These are phyloP conservation scores for Geotrichum phurueaensis DNA, from an alignment of 1,139 yeast species.

Conservation along the genomic window DNA sequence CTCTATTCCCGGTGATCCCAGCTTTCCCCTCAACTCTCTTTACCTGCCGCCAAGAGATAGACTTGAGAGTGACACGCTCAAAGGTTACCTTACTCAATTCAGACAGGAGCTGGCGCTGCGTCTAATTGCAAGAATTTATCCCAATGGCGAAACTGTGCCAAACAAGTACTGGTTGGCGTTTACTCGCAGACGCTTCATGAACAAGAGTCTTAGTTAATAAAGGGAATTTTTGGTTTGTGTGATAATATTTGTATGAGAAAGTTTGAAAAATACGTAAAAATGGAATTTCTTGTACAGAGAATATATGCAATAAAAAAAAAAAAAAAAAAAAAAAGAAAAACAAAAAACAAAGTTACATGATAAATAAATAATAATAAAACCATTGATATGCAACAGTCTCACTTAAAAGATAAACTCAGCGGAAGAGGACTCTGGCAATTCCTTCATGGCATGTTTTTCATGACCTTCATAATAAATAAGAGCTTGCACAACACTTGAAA, in stretches of 20 bases:
- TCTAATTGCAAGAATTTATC: slow-evolving; percentile 67
- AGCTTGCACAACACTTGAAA: not conserved
- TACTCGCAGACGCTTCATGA: slow-evolving; percentile 92
- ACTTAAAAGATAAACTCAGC: not conserved
- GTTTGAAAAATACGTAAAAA: not conserved
- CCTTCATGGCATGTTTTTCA: not conserved
- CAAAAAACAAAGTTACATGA: not conserved
- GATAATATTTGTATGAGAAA: not conserved
- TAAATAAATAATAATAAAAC: not conserved
- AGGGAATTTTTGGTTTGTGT: not conserved
- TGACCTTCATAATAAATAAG: not conserved
- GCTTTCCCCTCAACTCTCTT: slow-evolving; percentile 83
- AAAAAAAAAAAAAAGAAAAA: not conserved
- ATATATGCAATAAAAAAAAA: not conserved
- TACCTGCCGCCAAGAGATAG: slow-evolving; percentile 73
- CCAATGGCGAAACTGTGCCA: slow-evolving; percentile 43
- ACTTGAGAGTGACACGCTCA: slow-evolving; percentile 69
- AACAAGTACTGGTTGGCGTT: slow-evolving; percentile 88
- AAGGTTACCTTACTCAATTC: slow-evolving; percentile 80
- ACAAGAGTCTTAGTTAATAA: slow-evolving; percentile 47
- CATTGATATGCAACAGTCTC: not conserved
- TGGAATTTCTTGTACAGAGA: not conserved
- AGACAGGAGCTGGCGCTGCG: slow-evolving; percentile 90
- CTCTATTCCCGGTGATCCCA: slow-evolving; percentile 90
- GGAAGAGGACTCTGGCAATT: not conserved